Evolutionary conservation across 2,329 filamentous ascomycete genomes (phyloP).

Genomic region (Gremmenia infestans): DNA sequence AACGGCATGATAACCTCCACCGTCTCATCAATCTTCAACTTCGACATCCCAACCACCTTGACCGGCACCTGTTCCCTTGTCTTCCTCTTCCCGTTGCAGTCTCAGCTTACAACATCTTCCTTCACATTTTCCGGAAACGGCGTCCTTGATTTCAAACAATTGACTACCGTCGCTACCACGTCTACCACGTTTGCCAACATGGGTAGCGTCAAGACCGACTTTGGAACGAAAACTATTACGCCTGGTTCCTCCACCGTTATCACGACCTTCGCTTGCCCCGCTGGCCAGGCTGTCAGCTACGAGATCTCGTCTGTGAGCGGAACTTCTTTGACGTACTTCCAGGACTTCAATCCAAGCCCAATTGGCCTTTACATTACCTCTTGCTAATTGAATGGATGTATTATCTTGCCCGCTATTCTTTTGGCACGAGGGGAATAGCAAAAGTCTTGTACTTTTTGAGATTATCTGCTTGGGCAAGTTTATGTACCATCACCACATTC

Average conservation of each 20-base stretch:
- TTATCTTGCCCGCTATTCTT: background rate
- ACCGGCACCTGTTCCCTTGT: constrained; percentile 57
- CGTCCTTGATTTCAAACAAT: constrained; percentile 44
- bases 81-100: constrained; percentile 57
- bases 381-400: constrained; percentile 6
- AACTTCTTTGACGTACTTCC: constrained; percentile 54
- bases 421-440: background rate
- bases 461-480: background rate
- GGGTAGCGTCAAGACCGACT: constrained; percentile 40
- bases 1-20: constrained; percentile 50
- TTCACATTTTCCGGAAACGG: constrained; percentile 52
- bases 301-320: constrained; percentile 46
- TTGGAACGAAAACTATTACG: constrained; percentile 39
- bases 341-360: constrained; percentile 53
- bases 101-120: constrained; percentile 52
- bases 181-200: constrained; percentile 50
- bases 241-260: constrained; percentile 52
- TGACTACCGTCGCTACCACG: constrained; percentile 40
- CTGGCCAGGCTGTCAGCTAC: constrained; percentile 45
- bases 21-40: constrained; percentile 61
- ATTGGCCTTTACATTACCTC: constrained; percentile 37
- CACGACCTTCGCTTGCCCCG: constrained; percentile 48
- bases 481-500: background rate
- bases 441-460: background rate
- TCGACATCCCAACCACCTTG: constrained; percentile 57